Percentiles rank a stretch among this genome's conserved stretches.
Conservation (phyloP, 139 green algal species). For the Coccomyxa sp. region DNA sequence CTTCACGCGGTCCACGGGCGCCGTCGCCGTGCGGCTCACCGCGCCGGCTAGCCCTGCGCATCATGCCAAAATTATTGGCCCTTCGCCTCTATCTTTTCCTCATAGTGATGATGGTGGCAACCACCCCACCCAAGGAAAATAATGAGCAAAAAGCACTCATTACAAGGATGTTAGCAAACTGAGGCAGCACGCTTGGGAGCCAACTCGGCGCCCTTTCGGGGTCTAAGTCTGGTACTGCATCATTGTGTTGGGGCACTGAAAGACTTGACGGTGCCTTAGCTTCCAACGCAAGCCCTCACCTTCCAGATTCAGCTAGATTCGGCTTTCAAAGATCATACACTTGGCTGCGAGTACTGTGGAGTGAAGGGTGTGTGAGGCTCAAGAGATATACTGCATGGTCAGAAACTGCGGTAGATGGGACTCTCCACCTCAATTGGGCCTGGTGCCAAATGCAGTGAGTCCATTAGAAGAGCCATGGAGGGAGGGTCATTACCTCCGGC, state of each 20-base stretch:
- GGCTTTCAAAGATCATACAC: neutral
- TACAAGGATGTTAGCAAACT: neutral
- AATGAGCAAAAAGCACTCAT: neutral
- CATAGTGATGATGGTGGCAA: neutral
- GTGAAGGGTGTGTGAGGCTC: neutral
- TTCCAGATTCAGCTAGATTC: too few species aligned
- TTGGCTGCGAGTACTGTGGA: neutral
- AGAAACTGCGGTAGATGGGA: neutral
- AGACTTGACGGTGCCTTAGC: too few species aligned
- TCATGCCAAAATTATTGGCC: too few species aligned
- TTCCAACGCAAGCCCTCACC: too few species aligned
- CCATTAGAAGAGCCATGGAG: neutral
- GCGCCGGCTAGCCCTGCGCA: slow-evolving; percentile 74
- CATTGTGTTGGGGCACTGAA: too few species aligned
- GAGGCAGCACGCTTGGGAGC: neutral
- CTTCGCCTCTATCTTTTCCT: neutral
- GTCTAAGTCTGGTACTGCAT: too few species aligned
- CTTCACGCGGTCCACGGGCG: slow-evolving; percentile 89
- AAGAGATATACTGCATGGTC: neutral
- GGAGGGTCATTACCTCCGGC: neutral
- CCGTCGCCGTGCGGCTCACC: slow-evolving; percentile 82
- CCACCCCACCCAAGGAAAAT: neutral
- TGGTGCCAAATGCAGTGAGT: too few species aligned
- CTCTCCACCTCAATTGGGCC: neutral
- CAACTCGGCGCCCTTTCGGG: too few species aligned